Base-by-base conservation (phyloP, 768 basidiomycete species). In the Symmetrospora coprosmae region DNA sequence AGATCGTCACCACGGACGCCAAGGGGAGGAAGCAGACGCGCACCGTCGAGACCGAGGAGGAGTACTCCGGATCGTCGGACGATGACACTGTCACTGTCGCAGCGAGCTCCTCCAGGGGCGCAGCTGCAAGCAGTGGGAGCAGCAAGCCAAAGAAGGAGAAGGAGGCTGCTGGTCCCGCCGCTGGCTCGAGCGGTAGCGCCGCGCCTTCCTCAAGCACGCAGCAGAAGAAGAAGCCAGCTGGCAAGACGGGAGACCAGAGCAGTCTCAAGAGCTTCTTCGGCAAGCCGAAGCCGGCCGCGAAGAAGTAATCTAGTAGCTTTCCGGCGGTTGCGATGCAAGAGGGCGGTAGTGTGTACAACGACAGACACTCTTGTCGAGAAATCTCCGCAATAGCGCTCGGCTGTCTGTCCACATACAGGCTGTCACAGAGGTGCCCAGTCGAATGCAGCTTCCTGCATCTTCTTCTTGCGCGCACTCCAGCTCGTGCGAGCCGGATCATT, bases 31-130 rank as follows among this genome's bases (percentile, higher is more conserved):
- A 58, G 33, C 30, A 45, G 7, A 58, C 41, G 19, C 43, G 33
- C 16, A 43, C 43, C 14, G 41, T 58, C 7, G 55, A 58, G 41
- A 58, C 55, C 9, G 55, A 58, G 27, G 55, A 53, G 40, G 33
- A 35, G 37, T 53, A 53, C 31, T 34, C 51, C 14, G 51, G 33
- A 28, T 53, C 51, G 9, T 33, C 37, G 6, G 11, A 33, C n/a
- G 51, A 53, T 35, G 51, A 58, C 17, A 43, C 43, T 46, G 55
- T 39, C 17, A 39, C 55, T 6, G 33, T 33, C 6, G 55, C 46
- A 31, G 55, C 55, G 8, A 33, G 31, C 23, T 41, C 55, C 25
- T 58, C 41, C 17, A 25, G 14, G 43, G 2, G 9, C 5, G 31
- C 38, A 16, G 23, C 23, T n/a, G n/a, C 23, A 43, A 43, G 39